phyloP scores from a whole-genome alignment of 2,329 filamentous ascomycete species.

The Verticillium isaacii region DNA sequence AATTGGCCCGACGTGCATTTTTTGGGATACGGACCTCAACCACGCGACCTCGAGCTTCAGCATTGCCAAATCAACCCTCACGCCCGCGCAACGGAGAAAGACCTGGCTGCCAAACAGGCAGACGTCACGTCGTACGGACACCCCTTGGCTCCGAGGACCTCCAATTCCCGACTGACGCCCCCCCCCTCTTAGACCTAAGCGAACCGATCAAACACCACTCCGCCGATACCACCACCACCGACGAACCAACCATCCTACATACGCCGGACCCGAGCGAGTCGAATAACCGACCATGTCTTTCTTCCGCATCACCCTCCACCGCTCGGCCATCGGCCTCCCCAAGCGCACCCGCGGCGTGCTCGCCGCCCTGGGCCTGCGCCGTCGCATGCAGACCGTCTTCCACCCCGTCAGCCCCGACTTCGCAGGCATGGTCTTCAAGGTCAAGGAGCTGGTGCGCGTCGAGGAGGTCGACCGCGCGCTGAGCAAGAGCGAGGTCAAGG shows the following conservation, averaged over 20 bases:
- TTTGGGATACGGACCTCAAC: not conserved
- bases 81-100: not conserved
- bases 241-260: not conserved
- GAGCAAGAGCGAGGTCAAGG: constrained; percentile 64
- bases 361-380: constrained; percentile 77
- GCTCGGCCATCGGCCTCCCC: constrained; percentile 85
- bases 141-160: not conserved
- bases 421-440: constrained; percentile 87
- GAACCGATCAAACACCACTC: not conserved
- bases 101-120: constrained; percentile 3
- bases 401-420: constrained; percentile 76
- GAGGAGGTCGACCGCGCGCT: constrained; percentile 66
- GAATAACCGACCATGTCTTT: constrained; percentile 54
- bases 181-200: too few species aligned
- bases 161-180: not conserved
- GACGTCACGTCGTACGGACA: not conserved
- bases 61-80: not conserved
- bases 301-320: constrained; percentile 88
- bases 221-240: not conserved
- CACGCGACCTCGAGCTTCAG: not conserved
- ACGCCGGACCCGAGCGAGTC: not conserved
- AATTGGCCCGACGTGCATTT: not conserved
- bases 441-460: constrained; percentile 87
- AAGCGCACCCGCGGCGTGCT: constrained; percentile 75
- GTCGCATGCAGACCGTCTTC: constrained; percentile 83